Base-by-base conservation (phyloP, 352 stramenopile genomes). In the Pythium monospermum region DNA sequence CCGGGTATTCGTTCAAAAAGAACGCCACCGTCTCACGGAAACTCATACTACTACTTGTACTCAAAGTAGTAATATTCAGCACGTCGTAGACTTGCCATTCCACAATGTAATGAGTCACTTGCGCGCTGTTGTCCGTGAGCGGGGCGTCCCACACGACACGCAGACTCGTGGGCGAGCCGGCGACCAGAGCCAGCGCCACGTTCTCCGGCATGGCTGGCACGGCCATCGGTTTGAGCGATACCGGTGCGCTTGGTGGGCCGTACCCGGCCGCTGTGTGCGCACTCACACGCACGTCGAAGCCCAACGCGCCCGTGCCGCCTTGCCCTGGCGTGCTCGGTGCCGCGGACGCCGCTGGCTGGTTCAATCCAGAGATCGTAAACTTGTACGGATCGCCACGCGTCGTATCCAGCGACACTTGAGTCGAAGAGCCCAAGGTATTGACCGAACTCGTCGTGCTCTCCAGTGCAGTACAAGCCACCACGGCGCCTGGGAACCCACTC, bases 71-170 rank as follows among this genome's bases (percentile, higher is more conserved):
- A 7, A 65, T 68, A 4, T 57, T 36, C 40, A 76, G 69, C 25
- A 68, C 59, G 41, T 90, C 73, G 25, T 71, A 53, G 2, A 58
- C 25, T 21, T 59, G 33, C 91, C 91, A 98, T 57, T 97, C 70
- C 12, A 98, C 69, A 0, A 81, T 68, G 55, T 97, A 98, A 33
- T 83, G 53, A 13, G 82, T 86, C 19, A 98, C 55, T 11, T 68
- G 57, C 15, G 85, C 77, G 1, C 88, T 91, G 37, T 96, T 95
- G 62, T 89, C 68, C 0, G 70, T 83, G 15, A 74, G 33, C n/a
- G 95, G 94, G 8, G 69, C 55, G 33, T 83, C 74, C 92, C 93
- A 98, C 43, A 81, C 88, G 6, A 98, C 64, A 0, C 78, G 77
- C 28, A 98, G 59, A 63, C 69, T 86, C 7, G 71, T 75, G 3